Evolutionary conservation across 139 green algal genomes (phyloP).

Genomic region (Ettlia oleoabundans): DNA sequence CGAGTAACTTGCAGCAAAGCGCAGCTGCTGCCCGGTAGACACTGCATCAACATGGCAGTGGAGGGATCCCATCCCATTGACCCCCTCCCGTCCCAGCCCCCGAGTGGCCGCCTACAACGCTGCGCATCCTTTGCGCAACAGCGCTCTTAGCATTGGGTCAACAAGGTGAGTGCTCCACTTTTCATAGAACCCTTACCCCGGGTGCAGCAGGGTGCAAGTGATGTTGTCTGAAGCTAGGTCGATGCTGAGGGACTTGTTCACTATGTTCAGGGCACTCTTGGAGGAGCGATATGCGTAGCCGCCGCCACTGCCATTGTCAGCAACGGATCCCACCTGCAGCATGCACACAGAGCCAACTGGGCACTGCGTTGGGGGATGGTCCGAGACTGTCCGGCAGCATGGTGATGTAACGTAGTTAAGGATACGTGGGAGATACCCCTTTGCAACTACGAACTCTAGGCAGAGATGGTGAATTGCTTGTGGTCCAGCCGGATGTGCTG

Average conservation of each 20-base stretch:
- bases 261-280: constrained; percentile 58
- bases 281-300: constrained; percentile 48
- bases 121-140: no score
- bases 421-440: no score
- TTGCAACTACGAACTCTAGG: no score
- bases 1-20: no score
- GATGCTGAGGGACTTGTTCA: constrained; percentile 54
- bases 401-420: no score
- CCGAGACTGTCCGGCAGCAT: no score
- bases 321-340: constrained; percentile 27
- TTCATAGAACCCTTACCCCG: constrained; percentile 6
- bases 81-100: background rate
- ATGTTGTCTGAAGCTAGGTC: constrained; percentile 46
- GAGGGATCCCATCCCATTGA: background rate
- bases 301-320: constrained; percentile 54
- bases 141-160: no score
- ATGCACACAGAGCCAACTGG: background rate
- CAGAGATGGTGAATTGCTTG: no score
- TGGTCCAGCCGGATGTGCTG: no score
- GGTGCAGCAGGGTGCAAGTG: constrained; percentile 54
- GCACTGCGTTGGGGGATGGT: no score
- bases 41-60: background rate
- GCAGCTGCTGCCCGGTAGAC: no score
- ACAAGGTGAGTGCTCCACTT: background rate
- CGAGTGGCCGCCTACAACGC: background rate